A percentile compares a stretch with the other conserved stretches of the same genome.
Conservation (phyloP, 2,329 filamentous ascomycete species). For the Aspergillus sp. region DNA sequence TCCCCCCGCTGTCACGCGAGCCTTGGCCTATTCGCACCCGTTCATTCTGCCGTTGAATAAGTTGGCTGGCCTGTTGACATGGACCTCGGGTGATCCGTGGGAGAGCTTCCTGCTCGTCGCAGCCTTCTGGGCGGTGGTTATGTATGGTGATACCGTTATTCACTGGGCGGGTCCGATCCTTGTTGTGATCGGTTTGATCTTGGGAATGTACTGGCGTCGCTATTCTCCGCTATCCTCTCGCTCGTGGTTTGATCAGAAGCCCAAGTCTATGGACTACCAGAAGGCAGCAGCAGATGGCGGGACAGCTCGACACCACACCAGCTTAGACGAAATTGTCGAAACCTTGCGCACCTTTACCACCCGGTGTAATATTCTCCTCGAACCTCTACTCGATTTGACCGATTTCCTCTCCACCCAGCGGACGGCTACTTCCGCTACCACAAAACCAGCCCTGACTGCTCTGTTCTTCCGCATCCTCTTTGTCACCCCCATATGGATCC, state of each 20-base stretch:
- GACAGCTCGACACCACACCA: conserved; percentile 75
- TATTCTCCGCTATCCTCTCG: conserved; percentile 88
- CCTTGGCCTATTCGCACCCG: conserved; percentile 90
- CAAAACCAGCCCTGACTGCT: conserved; percentile 77
- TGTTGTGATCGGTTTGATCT: conserved; percentile 69
- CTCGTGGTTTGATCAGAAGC: conserved; percentile 63
- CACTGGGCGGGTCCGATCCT: conserved; percentile 77
- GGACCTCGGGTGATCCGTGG: conserved; percentile 91
- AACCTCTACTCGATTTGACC: conserved; percentile 80
- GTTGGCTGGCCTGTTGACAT: conserved; percentile 76
- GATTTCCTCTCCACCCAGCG: conserved; percentile 89
- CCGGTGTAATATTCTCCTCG: conserved; percentile 83
- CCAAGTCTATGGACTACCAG: conserved; percentile 38
- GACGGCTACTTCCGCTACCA: conserved; percentile 85
- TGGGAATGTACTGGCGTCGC: conserved; percentile 84
- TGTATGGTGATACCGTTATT: conserved; percentile 82
- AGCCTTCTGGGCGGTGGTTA: conserved; percentile 73
- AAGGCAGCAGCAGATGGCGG: conserved; percentile 50
- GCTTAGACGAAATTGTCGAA: conserved; percentile 93
- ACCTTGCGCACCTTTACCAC: conserved; percentile 84
- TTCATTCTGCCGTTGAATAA: conserved; percentile 87
- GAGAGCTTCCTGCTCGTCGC: conserved; percentile 88
- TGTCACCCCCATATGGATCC: conserved; percentile 80
- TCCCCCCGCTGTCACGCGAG: conserved; percentile 87
- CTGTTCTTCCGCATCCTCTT: conserved; percentile 84